These are phyloP conservation scores for Yamadazyma conglobata DNA, from an alignment of 1,139 yeast species.

Conservation along the genomic window DNA sequence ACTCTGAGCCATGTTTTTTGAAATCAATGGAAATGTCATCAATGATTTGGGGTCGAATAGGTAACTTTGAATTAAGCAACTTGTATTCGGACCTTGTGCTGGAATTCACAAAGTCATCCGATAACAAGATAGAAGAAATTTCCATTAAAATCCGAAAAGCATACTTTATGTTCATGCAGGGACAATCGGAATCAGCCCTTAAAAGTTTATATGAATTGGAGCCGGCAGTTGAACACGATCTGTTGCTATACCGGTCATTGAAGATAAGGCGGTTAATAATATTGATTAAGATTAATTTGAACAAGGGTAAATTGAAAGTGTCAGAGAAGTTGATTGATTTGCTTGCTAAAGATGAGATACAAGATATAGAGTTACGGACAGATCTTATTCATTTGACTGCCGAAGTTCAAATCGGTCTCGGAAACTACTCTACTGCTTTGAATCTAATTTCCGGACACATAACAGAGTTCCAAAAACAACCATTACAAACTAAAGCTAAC, in stretches of 20 bases:
- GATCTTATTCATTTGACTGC: slow-evolving; percentile 27
- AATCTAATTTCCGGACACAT: slow-evolving; percentile 28
- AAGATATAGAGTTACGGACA: slow-evolving; percentile 29
- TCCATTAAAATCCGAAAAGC: slow-evolving; percentile 39
- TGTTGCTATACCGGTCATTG: slow-evolving; percentile 35
- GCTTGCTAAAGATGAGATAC: slow-evolving; percentile 23
- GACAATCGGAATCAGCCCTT: slow-evolving; percentile 38
- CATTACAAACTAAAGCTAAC: slow-evolving; percentile 24
- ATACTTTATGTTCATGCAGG: slow-evolving; percentile 30
- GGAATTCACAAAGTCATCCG: slow-evolving; percentile 25
- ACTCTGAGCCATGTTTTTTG: slow-evolving; percentile 35
- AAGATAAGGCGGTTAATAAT: slow-evolving; percentile 36
- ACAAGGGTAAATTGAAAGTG: slow-evolving; percentile 30
- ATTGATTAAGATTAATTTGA: slow-evolving; percentile 32
- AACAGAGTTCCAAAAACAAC: slow-evolving; percentile 14
- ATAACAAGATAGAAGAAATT: slow-evolving; percentile 34
- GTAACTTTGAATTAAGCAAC: slow-evolving; percentile 43
- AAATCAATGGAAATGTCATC: slow-evolving; percentile 46
- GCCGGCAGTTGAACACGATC: slow-evolving; percentile 21
- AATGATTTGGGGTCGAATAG: slow-evolving; percentile 51
- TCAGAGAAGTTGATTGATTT: slow-evolving; percentile 23
- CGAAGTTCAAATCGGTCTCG: slow-evolving; percentile 26
- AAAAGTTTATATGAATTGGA: slow-evolving; percentile 25
- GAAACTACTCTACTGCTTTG: slow-evolving; percentile 35
- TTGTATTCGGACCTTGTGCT: slow-evolving; percentile 45